These are phyloP conservation scores for Pseudisothecium myosuroides DNA, from an alignment of 225 moss, liverwort and hornwort species.

Conservation along the genomic window DNA sequence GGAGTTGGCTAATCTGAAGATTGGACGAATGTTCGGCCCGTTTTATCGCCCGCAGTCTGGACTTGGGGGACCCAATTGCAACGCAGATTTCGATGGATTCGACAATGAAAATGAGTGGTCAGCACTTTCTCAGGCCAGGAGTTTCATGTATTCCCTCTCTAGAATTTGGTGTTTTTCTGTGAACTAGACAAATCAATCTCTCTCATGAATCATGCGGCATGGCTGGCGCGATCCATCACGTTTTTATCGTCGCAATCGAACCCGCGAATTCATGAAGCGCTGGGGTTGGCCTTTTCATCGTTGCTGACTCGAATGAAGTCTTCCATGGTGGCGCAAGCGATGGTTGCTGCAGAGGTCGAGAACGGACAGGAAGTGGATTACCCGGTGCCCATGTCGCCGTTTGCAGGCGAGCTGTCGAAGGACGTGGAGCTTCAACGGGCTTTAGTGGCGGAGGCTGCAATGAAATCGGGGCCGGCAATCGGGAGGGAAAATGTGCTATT, in stretches of 20 bases:
- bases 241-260: neutral
- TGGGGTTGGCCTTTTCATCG: neutral
- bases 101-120: neutral
- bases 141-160: neutral
- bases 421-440: conserved; percentile 78
- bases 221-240: neutral
- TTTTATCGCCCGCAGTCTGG: too few relatives aligned
- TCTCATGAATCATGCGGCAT: conserved; percentile 1
- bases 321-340: neutral
- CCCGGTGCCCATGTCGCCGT: conserved; percentile 73
- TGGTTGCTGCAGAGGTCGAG: neutral
- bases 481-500: conserved; percentile 50
- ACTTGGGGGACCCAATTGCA: neutral
- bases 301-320: neutral
- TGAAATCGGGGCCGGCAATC: conserved; percentile 63
- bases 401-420: conserved; percentile 59
- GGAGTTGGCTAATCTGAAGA: neutral
- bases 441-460: conserved; percentile 76
- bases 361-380: conserved; percentile 12
- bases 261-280: neutral
- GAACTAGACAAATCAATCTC: neutral
- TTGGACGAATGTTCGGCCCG: neutral
- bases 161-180: neutral
- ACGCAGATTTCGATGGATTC: neutral
- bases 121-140: neutral